These are phyloP conservation scores for Vanrija humicola DNA, from an alignment of 1,284 basidiomycete species.

Conservation along the genomic window DNA sequence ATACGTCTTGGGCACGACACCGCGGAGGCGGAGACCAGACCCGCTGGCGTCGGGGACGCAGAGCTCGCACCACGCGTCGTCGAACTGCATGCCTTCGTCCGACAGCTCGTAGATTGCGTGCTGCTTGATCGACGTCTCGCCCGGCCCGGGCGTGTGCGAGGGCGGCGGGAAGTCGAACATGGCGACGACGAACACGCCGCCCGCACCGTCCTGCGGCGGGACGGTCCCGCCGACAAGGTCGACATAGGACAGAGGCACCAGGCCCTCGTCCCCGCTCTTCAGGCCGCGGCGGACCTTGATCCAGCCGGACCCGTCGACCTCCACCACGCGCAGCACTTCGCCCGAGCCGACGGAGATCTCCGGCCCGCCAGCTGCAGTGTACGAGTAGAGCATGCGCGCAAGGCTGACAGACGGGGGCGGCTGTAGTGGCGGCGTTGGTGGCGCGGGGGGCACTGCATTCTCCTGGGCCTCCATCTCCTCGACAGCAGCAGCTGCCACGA, in stretches of 20 bases:
- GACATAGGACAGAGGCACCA: slow-evolving; percentile 12
- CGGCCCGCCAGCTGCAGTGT: slow-evolving; percentile 1
- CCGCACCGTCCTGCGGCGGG: slow-evolving; percentile 16
- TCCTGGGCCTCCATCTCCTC: background rate
- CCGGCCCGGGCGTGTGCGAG: slow-evolving; percentile 5
- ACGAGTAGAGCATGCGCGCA: slow-evolving; percentile 9
- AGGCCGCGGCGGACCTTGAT: slow-evolving; percentile 12
- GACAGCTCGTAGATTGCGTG: slow-evolving; percentile 20
- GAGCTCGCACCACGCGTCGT: slow-evolving; percentile 19
- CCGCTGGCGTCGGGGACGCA: slow-evolving; percentile 11
- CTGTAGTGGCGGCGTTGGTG: background rate
- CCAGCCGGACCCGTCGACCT: slow-evolving; percentile 20
- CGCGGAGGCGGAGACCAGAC: slow-evolving; percentile 3
- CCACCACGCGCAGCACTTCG: slow-evolving; percentile 18
- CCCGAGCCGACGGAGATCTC: slow-evolving; percentile 8
- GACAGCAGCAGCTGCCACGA: slow-evolving; percentile 8
- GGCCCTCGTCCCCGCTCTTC: slow-evolving; percentile 9
- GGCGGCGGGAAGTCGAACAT: slow-evolving; percentile 19
- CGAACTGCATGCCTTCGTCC: slow-evolving; percentile 19
- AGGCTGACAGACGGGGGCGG: background rate
- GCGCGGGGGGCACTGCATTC: background rate
- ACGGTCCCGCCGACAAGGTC: slow-evolving; percentile 6
- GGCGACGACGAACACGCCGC: slow-evolving; percentile 10
- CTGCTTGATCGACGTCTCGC: slow-evolving; percentile 9
- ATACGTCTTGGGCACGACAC: slow-evolving; percentile 19